phyloP scores from a whole-genome alignment of 805 yeast species.

The Komagataella populi region DNA sequence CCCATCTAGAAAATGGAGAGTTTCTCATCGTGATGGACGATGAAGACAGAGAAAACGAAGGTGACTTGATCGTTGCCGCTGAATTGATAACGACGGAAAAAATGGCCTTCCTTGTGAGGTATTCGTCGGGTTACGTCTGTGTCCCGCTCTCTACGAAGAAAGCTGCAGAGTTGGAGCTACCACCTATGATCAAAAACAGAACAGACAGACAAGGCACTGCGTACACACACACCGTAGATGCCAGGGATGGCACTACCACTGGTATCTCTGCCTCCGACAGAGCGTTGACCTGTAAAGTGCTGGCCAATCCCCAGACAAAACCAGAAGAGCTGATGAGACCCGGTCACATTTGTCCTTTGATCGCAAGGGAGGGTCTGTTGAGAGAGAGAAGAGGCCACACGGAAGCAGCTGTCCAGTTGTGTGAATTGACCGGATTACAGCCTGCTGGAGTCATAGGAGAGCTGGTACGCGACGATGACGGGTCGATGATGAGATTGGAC shows the following conservation, averaged over 20 bases:
- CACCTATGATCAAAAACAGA: conserved; percentile 52
- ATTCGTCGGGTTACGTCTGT: conserved; percentile 87
- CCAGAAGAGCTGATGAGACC: conserved; percentile 74
- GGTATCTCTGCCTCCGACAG: conserved; percentile 95
- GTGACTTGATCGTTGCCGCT: conserved; percentile 93
- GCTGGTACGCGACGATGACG: conserved; percentile 84
- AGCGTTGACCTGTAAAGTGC: conserved; percentile 60
- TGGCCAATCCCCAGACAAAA: conserved; percentile 47
- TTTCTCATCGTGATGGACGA: conserved; percentile 95
- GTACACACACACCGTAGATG: conserved; percentile 87
- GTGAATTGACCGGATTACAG: conserved; percentile 58
- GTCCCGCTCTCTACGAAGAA: conserved; percentile 68
- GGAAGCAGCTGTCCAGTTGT: conserved; percentile 89
- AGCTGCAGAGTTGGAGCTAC: conserved; percentile 73
- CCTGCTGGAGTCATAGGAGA: conserved; percentile 94
- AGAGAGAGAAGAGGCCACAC: conserved; percentile 86
- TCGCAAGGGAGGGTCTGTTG: conserved; percentile 82
- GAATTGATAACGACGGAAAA: conserved; percentile 61
- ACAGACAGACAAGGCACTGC: conserved; percentile 94
- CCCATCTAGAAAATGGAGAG: conserved; percentile 42
- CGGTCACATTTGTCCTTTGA: conserved; percentile 86
- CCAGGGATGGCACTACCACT: conserved; percentile 80
- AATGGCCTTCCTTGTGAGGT: conserved; percentile 88
- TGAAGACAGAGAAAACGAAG: conserved; percentile 93
- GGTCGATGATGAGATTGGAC: conserved; percentile 86